phyloP scores from a whole-genome alignment of 164 flowering plant species.

The Chloranthus sessilifolius region DNA sequence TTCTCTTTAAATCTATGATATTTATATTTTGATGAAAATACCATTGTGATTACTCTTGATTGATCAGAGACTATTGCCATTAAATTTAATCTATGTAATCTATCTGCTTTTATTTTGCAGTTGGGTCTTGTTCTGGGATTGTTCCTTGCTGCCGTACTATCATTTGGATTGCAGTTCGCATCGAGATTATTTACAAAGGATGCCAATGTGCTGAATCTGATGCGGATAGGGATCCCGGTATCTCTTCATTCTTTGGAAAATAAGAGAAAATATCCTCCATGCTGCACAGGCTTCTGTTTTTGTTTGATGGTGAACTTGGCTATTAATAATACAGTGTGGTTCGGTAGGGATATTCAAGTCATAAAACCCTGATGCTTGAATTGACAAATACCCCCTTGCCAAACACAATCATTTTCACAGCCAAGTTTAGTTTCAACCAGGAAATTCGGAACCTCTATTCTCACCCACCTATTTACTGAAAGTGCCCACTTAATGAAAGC shows the following conservation, averaged over 20 bases:
- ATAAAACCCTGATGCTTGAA: too few relatives aligned
- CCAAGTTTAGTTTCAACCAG: too few relatives aligned
- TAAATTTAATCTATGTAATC: neutral
- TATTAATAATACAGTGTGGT: too few relatives aligned
- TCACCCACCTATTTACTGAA: too few relatives aligned
- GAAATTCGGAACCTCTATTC: too few relatives aligned
- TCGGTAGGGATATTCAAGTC: too few relatives aligned
- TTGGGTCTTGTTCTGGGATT: constrained; percentile 65
- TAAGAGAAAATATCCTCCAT: too few relatives aligned
- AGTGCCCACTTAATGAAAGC: too few relatives aligned
- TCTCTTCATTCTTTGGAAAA: constrained; percentile 1
- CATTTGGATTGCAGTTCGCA: constrained; percentile 63
- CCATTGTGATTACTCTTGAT: neutral
- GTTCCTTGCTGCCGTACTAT: constrained; percentile 48
- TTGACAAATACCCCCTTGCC: too few relatives aligned
- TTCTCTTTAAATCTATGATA: neutral
- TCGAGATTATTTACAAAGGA: constrained; percentile 60
- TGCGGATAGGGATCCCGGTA: constrained; percentile 74
- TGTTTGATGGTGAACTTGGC: too few relatives aligned
- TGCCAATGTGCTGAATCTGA: constrained; percentile 46
- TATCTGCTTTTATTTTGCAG: constrained; percentile 37
- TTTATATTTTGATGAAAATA: neutral
- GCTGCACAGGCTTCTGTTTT: too few relatives aligned
- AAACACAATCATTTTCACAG: too few relatives aligned
- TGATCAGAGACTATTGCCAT: neutral